Evolutionary conservation across 495 filamentous ascomycete species (phyloP).

Genomic region (Bacidia gigantensis): DNA sequence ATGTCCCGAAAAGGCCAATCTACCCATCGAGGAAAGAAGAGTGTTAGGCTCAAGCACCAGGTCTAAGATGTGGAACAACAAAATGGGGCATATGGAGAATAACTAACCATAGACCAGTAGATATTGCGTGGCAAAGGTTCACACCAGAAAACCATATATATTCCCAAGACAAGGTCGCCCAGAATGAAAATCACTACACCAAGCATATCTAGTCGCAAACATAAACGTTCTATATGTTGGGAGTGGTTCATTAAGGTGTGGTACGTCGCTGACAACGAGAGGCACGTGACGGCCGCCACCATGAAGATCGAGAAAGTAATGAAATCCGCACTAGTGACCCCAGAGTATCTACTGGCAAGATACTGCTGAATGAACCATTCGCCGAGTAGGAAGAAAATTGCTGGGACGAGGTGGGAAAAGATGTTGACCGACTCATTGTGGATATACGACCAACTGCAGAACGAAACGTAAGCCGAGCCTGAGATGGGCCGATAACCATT

Average conservation of each 20-base stretch:
- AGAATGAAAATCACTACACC: slow-evolving; percentile 22
- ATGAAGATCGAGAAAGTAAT: slow-evolving; percentile 30
- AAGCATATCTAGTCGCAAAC: slow-evolving; percentile 33
- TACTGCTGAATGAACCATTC: slow-evolving; percentile 21
- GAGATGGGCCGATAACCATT: slow-evolving; percentile 26
- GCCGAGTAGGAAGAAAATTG: slow-evolving; percentile 19
- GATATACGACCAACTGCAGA: slow-evolving; percentile 23
- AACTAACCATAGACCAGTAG: not conserved
- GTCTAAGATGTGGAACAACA: not conserved
- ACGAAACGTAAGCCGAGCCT: slow-evolving; percentile 21
- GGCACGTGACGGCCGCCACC: slow-evolving; percentile 26
- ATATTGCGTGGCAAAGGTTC: not conserved
- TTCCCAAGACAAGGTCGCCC: not conserved
- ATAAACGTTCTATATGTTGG: slow-evolving; percentile 23
- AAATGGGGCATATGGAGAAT: not conserved
- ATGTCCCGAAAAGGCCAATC: not conserved
- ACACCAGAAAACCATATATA: not conserved
- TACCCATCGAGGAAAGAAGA: too few relatives aligned
- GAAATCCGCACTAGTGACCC: slow-evolving; percentile 23
- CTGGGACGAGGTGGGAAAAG: slow-evolving; percentile 29
- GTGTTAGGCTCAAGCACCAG: not conserved
- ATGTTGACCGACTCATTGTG: slow-evolving; percentile 38
- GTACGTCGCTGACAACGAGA: slow-evolving; percentile 31
- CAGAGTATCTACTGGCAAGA: slow-evolving; percentile 21
- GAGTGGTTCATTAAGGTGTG: slow-evolving; percentile 41